These are phyloP conservation scores for Fusarium equiseti DNA, from an alignment of 2,329 filamentous ascomycete species.

Conservation along the genomic window DNA sequence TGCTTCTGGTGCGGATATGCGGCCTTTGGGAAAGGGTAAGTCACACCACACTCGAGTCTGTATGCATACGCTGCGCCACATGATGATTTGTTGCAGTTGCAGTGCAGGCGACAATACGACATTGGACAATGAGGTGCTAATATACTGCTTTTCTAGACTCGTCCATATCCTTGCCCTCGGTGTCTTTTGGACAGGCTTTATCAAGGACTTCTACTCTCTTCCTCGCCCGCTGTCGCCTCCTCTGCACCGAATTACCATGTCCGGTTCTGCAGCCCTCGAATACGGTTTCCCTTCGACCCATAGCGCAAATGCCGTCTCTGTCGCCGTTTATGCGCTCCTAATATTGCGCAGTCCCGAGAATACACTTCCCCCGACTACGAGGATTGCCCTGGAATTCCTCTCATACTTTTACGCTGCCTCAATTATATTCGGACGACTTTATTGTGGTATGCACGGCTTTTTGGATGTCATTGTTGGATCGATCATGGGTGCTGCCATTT, in stretches of 20 bases:
- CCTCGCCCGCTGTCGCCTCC: conserved; percentile 93
- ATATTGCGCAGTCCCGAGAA: conserved; percentile 75
- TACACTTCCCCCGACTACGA: conserved; percentile 68
- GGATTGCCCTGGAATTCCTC: conserved; percentile 72
- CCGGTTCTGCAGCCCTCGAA: conserved; percentile 91
- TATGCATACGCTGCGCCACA: conserved; percentile 27
- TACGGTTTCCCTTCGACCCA: conserved; percentile 98
- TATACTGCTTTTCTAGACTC: conserved; percentile 58
- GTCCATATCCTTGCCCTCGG: conserved; percentile 82
- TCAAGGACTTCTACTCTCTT: conserved; percentile 94
- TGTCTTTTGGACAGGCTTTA: conserved; percentile 89
- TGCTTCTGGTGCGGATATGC: conserved; percentile 97
- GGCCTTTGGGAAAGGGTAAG: conserved; percentile 86
- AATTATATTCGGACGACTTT: conserved; percentile 90
- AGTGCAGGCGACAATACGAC: neutral
- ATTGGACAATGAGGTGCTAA: conserved; percentile 33
- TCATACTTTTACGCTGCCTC: conserved; percentile 89
- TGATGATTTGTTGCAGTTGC: neutral
- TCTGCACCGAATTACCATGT: conserved; percentile 96
- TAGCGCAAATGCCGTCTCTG: conserved; percentile 95
- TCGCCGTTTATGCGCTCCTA: conserved; percentile 85
- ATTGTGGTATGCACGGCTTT: conserved; percentile 99
- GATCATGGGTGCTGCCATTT: conserved; percentile 76
- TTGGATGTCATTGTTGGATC: conserved; percentile 88
- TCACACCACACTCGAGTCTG: conserved; percentile 38